Evolutionary conservation across 345 rosid genomes (phyloP).

Genomic region (Eucalyptus coolabah): DNA sequence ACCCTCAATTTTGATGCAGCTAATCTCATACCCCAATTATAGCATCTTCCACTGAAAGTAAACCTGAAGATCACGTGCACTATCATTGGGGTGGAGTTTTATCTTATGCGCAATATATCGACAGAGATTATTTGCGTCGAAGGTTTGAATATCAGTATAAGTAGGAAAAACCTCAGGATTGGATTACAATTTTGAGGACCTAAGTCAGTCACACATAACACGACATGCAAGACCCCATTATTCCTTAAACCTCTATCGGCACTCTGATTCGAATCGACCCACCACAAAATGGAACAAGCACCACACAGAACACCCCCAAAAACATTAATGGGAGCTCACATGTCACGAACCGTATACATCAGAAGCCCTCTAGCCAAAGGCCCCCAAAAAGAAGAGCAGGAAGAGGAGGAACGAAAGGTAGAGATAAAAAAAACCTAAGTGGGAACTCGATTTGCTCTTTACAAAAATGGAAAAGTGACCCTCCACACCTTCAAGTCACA

Average conservation of each 20-base stretch:
- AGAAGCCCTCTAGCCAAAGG: background rate
- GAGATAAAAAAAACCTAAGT: background rate
- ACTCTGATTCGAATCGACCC: background rate
- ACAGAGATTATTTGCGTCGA: background rate
- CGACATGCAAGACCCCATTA: background rate
- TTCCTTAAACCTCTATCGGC: background rate
- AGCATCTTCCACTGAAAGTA: background rate
- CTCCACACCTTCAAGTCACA: slow-evolving; percentile 82
- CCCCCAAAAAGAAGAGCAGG: background rate
- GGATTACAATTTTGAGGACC: background rate
- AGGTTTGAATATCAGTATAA: background rate
- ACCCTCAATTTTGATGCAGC: background rate
- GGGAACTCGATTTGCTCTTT: background rate
- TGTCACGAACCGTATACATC: background rate
- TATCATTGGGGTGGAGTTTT: background rate
- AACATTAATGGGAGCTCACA: background rate
- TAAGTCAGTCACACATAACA: background rate
- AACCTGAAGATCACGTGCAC: background rate
- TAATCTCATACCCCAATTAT: background rate
- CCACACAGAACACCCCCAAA: background rate
- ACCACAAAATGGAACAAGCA: background rate
- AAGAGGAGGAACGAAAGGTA: background rate
- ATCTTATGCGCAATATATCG: background rate
- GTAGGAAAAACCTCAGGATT: background rate
- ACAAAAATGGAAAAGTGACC: slow-evolving; percentile 23